phyloP scores from a whole-genome alignment of 805 yeast species.

The Torulaspora maleeae region DNA sequence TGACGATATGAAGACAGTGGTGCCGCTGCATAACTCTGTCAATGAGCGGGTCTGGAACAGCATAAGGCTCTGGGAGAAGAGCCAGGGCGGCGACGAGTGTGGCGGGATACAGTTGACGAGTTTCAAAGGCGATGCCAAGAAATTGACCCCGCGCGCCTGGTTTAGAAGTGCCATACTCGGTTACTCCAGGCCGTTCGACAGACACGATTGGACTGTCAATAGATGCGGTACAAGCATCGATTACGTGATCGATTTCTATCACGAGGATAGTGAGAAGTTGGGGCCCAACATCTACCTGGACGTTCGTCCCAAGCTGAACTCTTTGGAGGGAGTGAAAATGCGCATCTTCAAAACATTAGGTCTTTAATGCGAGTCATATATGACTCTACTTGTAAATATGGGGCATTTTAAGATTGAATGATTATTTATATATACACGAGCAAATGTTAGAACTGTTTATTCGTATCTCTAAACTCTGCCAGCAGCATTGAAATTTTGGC shows the following conservation, averaged over 20 bases:
- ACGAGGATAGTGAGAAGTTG: conserved; percentile 28
- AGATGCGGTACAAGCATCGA: conserved; percentile 81
- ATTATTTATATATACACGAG: conserved; percentile 14
- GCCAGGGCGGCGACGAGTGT: conserved; percentile 55
- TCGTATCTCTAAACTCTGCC: conserved; percentile 25
- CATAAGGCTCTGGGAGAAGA: conserved; percentile 75
- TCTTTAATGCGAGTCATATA: conserved; percentile 20
- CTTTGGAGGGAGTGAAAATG: conserved; percentile 72
- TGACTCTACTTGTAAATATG: conserved; percentile 6
- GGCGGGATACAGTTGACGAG: conserved; percentile 83
- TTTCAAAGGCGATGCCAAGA: conserved; percentile 83
- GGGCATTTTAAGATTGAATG: not conserved
- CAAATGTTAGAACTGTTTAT: conserved; percentile 1
- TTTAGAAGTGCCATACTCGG: conserved; percentile 59
- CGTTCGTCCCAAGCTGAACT: conserved; percentile 86
- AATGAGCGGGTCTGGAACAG: conserved; percentile 91
- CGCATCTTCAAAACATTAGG: conserved; percentile 64
- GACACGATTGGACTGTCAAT: conserved; percentile 91
- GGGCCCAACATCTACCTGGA: conserved; percentile 71
- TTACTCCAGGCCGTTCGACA: conserved; percentile 77
- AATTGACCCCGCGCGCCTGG: conserved; percentile 84
- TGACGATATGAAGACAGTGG: conserved; percentile 80
- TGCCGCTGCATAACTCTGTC: conserved; percentile 90
- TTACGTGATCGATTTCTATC: conserved; percentile 89
- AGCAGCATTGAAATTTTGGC: conserved; percentile 40